Base-by-base conservation (phyloP, 1,284 basidiomycete genomes). In the Fomes fomentarius region DNA sequence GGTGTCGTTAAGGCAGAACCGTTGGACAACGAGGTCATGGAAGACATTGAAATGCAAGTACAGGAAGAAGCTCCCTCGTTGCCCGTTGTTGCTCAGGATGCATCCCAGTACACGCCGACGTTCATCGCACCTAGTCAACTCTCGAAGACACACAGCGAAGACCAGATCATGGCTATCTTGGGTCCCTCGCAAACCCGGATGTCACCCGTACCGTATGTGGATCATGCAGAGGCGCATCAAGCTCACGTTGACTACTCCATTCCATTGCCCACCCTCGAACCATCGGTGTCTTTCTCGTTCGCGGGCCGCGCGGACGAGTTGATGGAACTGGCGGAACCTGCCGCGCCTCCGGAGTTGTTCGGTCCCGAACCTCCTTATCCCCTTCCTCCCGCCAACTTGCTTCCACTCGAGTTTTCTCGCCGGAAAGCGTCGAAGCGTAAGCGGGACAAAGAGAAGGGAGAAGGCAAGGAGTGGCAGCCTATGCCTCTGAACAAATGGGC, bases 401-500 rank as follows among this genome's bases (percentile, higher is more conserved):
- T 91, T n/a, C 86, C 88, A 17, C 62, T 76, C 0, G 87, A 90
- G 57, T 85, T 83, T 64, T 78, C 77, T 42, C 80, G 83, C 35
- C 89, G 85, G 25, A 88, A 83, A 63, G 71, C 79, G 2, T 71
- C 72, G 3, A 85, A 83, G 52, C 80, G 83, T 44, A 87, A 82
- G 66, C 79, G 80, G 38, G 68, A 65, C 73, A 79, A 56, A 62
- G 69, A 57, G 61, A 65, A 59, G 14, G 78, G 67, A 78, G 72
- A 66, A 84, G 76, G 62, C 1, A 84, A 87, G 26, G 89, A 89
- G 21, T 87, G 81, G 77, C 62, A 71, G 11, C 83, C 88, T 4
- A 74, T 87, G 70, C 89, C 90, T 38, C 71, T 91, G 42, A 82
- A 80, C 56, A 82, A 80, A 63, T 93, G 90, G 89, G 79, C 84